These are phyloP conservation scores for Salix purpurea DNA, from an alignment of 345 rosid genomes.

Conservation along the genomic window DNA sequence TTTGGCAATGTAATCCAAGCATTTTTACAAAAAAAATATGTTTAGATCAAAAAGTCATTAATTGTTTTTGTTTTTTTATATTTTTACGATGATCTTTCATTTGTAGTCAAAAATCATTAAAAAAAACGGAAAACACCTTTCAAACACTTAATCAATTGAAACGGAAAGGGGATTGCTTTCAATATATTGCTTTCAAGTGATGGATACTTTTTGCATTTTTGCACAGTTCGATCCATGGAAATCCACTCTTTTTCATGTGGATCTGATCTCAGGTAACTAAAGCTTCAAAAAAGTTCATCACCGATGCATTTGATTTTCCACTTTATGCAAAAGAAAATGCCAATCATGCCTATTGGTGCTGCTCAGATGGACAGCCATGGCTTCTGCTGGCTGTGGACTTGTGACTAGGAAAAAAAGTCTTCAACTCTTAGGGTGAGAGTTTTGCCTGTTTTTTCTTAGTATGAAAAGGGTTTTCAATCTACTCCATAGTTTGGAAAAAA, in stretches of 20 bases:
- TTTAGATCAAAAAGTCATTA: too few relatives aligned
- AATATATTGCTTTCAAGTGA: neutral
- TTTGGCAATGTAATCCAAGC: too few relatives aligned
- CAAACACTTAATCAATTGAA: too few relatives aligned
- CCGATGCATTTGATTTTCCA: conserved; percentile 6
- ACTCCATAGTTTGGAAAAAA: neutral
- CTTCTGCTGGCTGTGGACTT: neutral
- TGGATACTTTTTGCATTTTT: conserved; percentile 1
- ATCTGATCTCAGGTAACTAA: conserved; percentile 13
- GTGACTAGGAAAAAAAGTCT: neutral
- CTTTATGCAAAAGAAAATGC: conserved; percentile 17
- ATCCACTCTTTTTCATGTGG: conserved; percentile 29
- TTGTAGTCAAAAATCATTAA: too few relatives aligned
- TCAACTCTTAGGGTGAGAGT: neutral
- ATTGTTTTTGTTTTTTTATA: too few relatives aligned
- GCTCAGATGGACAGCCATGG: neutral
- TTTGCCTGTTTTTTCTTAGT: neutral
- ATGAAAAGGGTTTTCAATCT: neutral
- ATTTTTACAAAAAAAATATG: too few relatives aligned
- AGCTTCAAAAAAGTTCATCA: neutral
- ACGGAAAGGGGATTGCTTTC: too few relatives aligned
- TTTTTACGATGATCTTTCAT: too few relatives aligned
- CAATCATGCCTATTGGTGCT: conserved; percentile 17
- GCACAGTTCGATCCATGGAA: conserved; percentile 46
- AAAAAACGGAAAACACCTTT: too few relatives aligned